Evolutionary conservation across 495 filamentous ascomycete species (phyloP).

Genomic region (Sporormia fimetaria): DNA sequence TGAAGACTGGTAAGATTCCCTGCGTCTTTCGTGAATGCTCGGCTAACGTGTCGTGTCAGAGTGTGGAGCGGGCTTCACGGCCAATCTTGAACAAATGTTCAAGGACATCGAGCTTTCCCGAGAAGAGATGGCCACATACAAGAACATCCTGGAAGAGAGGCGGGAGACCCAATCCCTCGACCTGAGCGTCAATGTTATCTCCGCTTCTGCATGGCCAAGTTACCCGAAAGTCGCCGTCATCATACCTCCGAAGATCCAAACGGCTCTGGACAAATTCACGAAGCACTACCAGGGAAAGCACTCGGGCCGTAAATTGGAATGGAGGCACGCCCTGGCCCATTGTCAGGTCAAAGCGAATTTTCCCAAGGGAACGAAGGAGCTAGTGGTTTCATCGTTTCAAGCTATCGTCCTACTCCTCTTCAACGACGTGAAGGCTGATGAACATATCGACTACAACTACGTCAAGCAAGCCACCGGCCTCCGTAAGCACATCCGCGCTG

Average conservation of each 20-base stretch:
- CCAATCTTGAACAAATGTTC: conserved; percentile 98
- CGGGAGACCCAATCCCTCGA: conserved; percentile 50
- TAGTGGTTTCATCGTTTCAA: conserved; percentile 81
- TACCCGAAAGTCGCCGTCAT: conserved; percentile 71
- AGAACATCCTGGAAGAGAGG: conserved; percentile 41
- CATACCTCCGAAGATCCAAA: conserved; percentile 59
- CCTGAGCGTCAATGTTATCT: conserved; percentile 76
- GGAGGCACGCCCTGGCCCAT: conserved; percentile 87
- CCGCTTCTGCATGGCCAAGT: conserved; percentile 78
- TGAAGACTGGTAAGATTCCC: conserved; percentile 55
- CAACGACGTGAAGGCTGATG: conserved; percentile 52
- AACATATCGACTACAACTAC: conserved; percentile 52
- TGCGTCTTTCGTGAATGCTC: not conserved
- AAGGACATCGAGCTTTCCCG: conserved; percentile 86
- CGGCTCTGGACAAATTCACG: conserved; percentile 62
- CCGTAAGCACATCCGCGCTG: conserved; percentile 36
- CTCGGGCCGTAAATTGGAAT: conserved; percentile 69
- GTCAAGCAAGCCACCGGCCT: conserved; percentile 59
- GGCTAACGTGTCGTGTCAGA: conserved; percentile 39
- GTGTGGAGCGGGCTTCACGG: conserved; percentile 85
- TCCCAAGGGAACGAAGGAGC: conserved; percentile 64
- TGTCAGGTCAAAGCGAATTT: conserved; percentile 73
- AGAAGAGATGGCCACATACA: conserved; percentile 76
- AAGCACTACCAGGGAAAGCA: conserved; percentile 76
- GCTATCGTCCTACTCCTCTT: conserved; percentile 88